Evolutionary conservation across 75 land plant species (phyloP), one percentile per base, ranked within the genome.

Genomic region (Pinus taeda): DNA sequence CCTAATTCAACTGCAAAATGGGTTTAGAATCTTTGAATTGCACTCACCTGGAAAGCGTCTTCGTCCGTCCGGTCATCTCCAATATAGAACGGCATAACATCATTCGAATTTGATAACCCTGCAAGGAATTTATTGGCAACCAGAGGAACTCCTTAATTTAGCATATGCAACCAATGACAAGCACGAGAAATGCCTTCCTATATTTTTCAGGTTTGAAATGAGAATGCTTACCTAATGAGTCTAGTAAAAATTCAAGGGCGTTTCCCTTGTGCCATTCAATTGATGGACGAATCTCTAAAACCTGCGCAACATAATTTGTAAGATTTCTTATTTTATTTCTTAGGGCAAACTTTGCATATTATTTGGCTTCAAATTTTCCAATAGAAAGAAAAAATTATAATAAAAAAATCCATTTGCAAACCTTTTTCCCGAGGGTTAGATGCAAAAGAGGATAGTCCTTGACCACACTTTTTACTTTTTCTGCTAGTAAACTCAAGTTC

Each of bases 11-110:
- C 53, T 36, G 8, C 1, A 37, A 42, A 69, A 69, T 49, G 55
- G 55, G 21, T 69, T 12, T 69, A 69, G 53, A 69, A 69, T 9
- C 71, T 9, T 39, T 17, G 17, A 49, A 36, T 66, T 33, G 18
- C 39, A 26, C 75, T 21, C 73, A 93, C 97, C 90, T 86, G 87
- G 26, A 26, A 0, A 26, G 26, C 26, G 26, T 26, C 26, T 26
- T 26, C 26, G 0, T 26, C 26, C 26, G 26, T 26, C 26, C 26
- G 26, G 26, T 26, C 26, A 26, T 26, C 26, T 26, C 26, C 26
- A 26, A 26, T 26, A 26, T 26, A 26, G 0, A 26, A 26, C 26
- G 26, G 0, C 26, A 26, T 26, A 26, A 26, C 26, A 26, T 26
- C 26, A 26, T 26, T 26, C 26, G 0, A 26, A 26, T 0, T 26